phyloP scores from a whole-genome alignment of 1,139 yeast genomes.

The Kurtzmaniella quercitrusa region DNA sequence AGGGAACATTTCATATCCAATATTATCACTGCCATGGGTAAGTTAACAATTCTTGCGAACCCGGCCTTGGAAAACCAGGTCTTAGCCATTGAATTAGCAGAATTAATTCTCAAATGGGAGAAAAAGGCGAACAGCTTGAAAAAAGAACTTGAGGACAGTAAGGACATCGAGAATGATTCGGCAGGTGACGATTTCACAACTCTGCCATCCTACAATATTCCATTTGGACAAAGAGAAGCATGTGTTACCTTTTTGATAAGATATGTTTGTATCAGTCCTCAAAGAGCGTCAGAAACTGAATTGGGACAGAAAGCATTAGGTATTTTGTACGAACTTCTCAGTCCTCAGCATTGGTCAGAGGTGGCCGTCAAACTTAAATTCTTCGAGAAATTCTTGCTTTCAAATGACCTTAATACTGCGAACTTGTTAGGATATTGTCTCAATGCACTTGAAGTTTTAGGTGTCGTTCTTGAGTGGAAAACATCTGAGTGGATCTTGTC shows the following conservation, averaged over 20 bases:
- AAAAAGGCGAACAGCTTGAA: conserved; percentile 31
- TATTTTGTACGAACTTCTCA: conserved; percentile 66
- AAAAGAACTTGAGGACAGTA: conserved; percentile 16
- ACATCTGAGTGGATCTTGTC: conserved; percentile 71
- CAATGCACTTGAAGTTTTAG: conserved; percentile 86
- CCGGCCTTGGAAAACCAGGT: conserved; percentile 80
- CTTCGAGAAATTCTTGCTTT: conserved; percentile 80
- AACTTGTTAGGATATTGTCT: conserved; percentile 70
- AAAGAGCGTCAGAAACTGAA: conserved; percentile 79
- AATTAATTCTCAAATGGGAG: conserved; percentile 85
- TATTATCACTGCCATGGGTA: conserved; percentile 93
- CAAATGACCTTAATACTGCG: conserved; percentile 67
- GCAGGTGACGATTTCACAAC: conserved; percentile 31
- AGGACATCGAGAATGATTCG: conserved; percentile 12
- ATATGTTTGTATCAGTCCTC: conserved; percentile 83
- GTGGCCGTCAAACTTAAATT: conserved; percentile 78
- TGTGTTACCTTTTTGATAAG: conserved; percentile 88
- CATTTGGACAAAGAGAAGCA: conserved; percentile 81
- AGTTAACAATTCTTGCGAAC: conserved; percentile 75
- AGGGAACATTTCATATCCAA: conserved; percentile 88
- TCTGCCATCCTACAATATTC: conserved; percentile 52
- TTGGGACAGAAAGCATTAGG: conserved; percentile 78
- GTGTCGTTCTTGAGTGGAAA: conserved; percentile 81
- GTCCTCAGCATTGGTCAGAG: conserved; percentile 79
- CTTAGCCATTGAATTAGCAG: conserved; percentile 86